Evolutionary conservation across 2,329 filamentous ascomycete genomes (phyloP), one percentile per base, ranked within the genome.

Genomic region (Aspergillus alliaceus): DNA sequence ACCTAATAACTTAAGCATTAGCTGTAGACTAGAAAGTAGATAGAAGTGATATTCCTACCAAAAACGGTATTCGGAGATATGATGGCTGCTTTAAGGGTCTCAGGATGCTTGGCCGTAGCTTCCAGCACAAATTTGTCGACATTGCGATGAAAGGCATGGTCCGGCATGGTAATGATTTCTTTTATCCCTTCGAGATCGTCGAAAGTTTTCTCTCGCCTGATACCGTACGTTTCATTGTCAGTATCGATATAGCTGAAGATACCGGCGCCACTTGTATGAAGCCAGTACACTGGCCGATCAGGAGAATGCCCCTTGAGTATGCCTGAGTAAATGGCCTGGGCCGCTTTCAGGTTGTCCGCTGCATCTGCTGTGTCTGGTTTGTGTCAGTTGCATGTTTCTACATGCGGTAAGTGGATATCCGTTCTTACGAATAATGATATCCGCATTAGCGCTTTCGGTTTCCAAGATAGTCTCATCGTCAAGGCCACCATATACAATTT

Each of bases 401-500:
- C n/a, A n/a, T n/a, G n/a, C n/a, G n/a, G n/a, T n/a, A n/a, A n/a
- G n/a, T n/a, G n/a, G n/a, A n/a, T n/a, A n/a, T n/a, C n/a, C n/a
- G n/a, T n/a, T n/a, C 54, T 54, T 24, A 62, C 60, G 60, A 25
- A 62, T 54, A n/a, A 60, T 57, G 22, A 60, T 56, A 44, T 62
- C 60, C 1, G 58, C 54, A 12, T 34, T 39, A 22, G 57, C 48
- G 9, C 54, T 54, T 51, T 60, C 60, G 4, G 34, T n/a, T 4
- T 42, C 40, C 6, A 62, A 39, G 2, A 56, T 22, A 1, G 29
- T 40, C 7, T 15, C 8, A 18, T 58, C 39, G n/a, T 53, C 46
- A 2, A 60, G 35, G n/a, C 29, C 40, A 3, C 58, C 47, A 4
- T 44, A 24, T 0, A 62, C 15, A 11, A 60, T 44, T 1, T 49